Evolutionary conservation across 805 yeast genomes (phyloP).

Genomic region (Metschnikowia orientalis): DNA sequence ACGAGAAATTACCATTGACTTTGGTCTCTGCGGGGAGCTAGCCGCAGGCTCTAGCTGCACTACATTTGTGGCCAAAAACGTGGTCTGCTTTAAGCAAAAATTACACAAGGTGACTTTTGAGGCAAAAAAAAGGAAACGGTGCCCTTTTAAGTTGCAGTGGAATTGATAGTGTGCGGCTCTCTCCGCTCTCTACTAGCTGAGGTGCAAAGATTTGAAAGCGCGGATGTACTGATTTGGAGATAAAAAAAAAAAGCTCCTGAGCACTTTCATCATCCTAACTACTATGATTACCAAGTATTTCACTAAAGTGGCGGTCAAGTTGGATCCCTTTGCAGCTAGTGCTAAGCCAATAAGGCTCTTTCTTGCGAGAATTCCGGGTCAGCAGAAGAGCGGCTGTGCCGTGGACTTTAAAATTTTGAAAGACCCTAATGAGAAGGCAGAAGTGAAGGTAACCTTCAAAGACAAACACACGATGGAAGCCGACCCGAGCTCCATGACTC

Average conservation of each 20-base stretch:
- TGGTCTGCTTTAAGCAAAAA: too few relatives aligned
- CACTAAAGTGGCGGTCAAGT: slow-evolving; percentile 67
- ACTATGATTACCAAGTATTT: slow-evolving; percentile 91
- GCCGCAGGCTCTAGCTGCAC: too few relatives aligned
- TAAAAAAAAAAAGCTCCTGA: slow-evolving; percentile 1
- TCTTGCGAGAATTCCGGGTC: slow-evolving; percentile 75
- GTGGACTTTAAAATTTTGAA: slow-evolving; percentile 62
- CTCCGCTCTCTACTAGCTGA: too few relatives aligned
- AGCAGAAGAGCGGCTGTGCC: slow-evolving; percentile 53
- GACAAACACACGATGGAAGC: slow-evolving; percentile 69
- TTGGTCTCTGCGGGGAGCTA: too few relatives aligned
- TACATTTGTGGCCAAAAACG: too few relatives aligned
- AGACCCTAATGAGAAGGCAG: slow-evolving; percentile 41
- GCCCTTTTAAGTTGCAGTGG: too few relatives aligned
- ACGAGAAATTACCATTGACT: too few relatives aligned
- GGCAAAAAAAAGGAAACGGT: too few relatives aligned
- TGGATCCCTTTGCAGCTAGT: slow-evolving; percentile 67
- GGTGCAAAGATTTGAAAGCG: too few relatives aligned
- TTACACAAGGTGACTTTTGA: too few relatives aligned
- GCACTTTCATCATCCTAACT: slow-evolving; percentile 1
- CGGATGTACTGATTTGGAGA: slow-evolving; percentile 3
- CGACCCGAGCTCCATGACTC: slow-evolving; percentile 55
- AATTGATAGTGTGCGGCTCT: too few relatives aligned
- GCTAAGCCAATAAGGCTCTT: slow-evolving; percentile 79
- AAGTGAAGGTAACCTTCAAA: slow-evolving; percentile 70